Conservation (phyloP, 345 rosid genomes). For the Noccaea bulbosa region DNA sequence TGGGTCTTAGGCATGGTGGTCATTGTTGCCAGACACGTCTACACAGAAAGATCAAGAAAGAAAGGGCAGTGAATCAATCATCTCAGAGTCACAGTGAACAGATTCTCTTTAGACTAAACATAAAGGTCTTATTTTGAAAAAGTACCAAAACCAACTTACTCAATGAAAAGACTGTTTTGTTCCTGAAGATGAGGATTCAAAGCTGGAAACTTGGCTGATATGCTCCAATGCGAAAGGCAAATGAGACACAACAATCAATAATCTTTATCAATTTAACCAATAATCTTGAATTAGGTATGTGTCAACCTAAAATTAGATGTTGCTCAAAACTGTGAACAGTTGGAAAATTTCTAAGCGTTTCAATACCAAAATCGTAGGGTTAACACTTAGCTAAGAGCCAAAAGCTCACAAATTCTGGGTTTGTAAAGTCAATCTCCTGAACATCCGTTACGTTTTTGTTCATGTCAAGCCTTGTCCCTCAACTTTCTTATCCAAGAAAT, state of each 20-base stretch:
- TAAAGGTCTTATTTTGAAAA: too few species aligned
- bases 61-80: conserved; percentile 20
- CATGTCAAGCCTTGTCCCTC: too few species aligned
- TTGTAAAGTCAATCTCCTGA: too few species aligned
- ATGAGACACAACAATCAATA: conserved; percentile 64
- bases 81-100: not conserved
- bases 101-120: not conserved
- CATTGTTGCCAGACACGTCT: conserved; percentile 95
- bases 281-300: too few species aligned
- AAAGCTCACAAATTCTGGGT: too few species aligned
- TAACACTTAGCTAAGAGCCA: too few species aligned
- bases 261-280: too few species aligned
- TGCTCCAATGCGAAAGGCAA: conserved; percentile 65
- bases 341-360: too few species aligned
- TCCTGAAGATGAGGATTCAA: conserved; percentile 49
- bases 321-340: not conserved
- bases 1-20: conserved; percentile 88
- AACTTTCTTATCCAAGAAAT: too few species aligned
- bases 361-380: too few species aligned
- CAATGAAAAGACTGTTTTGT: conserved; percentile 63
- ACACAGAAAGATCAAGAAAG: conserved; percentile 24
- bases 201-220: conserved; percentile 51
- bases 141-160: conserved; percentile 50
- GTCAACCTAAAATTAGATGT: conserved; percentile 25
- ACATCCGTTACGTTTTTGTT: too few species aligned